These are phyloP conservation scores for Microbotryum silenes-acaulis DNA, from an alignment of 1,284 basidiomycete genomes.

Conservation along the genomic window DNA sequence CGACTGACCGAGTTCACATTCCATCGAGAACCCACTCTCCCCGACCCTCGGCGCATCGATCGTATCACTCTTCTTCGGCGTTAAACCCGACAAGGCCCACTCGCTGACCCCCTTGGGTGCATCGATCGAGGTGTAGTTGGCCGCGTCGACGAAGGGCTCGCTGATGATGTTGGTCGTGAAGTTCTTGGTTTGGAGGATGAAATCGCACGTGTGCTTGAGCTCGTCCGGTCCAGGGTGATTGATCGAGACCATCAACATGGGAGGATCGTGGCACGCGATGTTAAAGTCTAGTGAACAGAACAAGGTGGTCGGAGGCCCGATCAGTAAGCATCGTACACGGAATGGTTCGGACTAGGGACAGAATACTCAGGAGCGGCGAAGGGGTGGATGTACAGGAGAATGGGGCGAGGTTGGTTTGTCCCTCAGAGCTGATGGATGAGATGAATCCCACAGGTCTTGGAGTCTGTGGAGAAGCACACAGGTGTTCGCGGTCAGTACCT, in stretches of 20 bases:
- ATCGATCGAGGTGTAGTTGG: conserved; percentile 60
- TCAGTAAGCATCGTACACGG: conserved; percentile 32
- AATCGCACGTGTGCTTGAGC: conserved; percentile 59
- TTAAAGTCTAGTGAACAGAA: conserved; percentile 34
- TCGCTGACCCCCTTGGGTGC: conserved; percentile 59
- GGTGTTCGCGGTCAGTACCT: background rate
- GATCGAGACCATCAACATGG: conserved; percentile 58
- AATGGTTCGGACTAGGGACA: conserved; percentile 25
- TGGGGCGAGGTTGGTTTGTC: conserved; percentile 58
- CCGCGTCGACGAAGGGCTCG: conserved; percentile 57
- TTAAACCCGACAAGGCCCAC: conserved; percentile 66
- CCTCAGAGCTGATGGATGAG: conserved; percentile 53
- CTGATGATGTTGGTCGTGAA: conserved; percentile 66
- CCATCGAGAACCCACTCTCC: conserved; percentile 62
- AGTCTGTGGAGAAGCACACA: conserved; percentile 27
- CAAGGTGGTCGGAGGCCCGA: conserved; percentile 27
- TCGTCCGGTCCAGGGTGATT: conserved; percentile 40
- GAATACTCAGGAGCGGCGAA: conserved; percentile 40
- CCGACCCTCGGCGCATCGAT: conserved; percentile 60
- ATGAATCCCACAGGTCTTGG: conserved; percentile 69
- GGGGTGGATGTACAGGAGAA: conserved; percentile 40
- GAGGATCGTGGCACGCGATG: conserved; percentile 54
- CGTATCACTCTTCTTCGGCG: conserved; percentile 53
- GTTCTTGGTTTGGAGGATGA: conserved; percentile 58
- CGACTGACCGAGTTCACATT: conserved; percentile 55